A percentile compares a stretch with the other conserved stretches of the same genome.
Evolutionary conservation across 2,329 filamentous ascomycete genomes (phyloP).

Genomic region (Pleomassaria siparia): DNA sequence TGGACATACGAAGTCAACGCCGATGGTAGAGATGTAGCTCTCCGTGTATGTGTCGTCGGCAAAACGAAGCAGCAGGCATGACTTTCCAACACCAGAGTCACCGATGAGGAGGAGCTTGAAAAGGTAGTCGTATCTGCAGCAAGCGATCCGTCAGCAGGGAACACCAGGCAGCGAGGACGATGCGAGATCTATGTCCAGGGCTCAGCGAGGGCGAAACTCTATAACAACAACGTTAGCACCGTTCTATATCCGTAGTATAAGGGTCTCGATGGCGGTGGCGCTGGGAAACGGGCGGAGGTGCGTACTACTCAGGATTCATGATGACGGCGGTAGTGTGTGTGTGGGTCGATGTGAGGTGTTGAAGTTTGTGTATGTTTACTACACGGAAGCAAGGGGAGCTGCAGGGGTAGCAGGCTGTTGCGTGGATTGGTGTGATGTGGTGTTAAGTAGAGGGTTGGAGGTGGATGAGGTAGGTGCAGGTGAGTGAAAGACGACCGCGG

Average conservation of each 20-base stretch:
- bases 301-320: constrained; percentile 94
- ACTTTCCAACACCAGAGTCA: constrained; percentile 99
- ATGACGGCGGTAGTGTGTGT: constrained; percentile 45
- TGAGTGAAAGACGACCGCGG: background rate
- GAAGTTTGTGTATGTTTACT: constrained; percentile 1
- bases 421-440: too few species aligned
- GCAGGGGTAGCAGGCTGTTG: background rate
- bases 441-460: background rate
- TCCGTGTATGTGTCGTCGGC: constrained; percentile 92
- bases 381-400: background rate
- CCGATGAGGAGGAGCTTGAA: constrained; percentile 99
- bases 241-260: constrained; percentile 10
- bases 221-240: constrained; percentile 26
- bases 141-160: constrained; percentile 23
- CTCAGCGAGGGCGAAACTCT: constrained; percentile 23
- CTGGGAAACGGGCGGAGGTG: constrained; percentile 28
- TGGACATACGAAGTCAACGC: constrained; percentile 76
- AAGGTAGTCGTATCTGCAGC: constrained; percentile 95
- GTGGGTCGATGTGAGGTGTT: constrained; percentile 10
- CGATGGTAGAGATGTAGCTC: constrained; percentile 99
- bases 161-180: constrained; percentile 7
- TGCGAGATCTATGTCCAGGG: constrained; percentile 4
- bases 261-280: constrained; percentile 26
- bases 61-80: constrained; percentile 95
- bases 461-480: background rate